Percentiles rank a stretch among this genome's conserved stretches.
Conservation (phyloP, 495 filamentous ascomycete genomes). For the Viridothelium virens region DNA sequence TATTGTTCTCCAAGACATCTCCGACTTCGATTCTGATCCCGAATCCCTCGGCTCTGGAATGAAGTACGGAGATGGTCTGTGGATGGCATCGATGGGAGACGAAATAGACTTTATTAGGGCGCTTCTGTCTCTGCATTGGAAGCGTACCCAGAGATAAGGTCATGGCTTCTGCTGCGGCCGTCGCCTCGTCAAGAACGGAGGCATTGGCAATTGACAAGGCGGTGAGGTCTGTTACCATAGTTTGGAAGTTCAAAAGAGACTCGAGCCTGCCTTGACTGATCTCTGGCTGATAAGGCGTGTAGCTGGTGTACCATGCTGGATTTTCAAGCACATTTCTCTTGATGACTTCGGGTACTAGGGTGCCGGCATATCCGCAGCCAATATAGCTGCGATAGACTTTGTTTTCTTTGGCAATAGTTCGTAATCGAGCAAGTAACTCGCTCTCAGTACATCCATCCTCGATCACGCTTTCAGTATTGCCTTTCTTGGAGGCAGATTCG, state of each 20-base stretch:
- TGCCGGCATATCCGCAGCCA: slow-evolving; percentile 81
- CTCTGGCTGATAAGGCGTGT: slow-evolving; percentile 96
- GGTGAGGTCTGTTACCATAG: slow-evolving; percentile 83
- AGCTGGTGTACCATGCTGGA: slow-evolving; percentile 97
- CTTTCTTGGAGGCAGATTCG: slow-evolving; percentile 15
- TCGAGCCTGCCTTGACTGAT: slow-evolving; percentile 80
- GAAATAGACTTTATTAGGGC: slow-evolving; percentile 69
- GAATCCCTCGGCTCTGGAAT: slow-evolving; percentile 87
- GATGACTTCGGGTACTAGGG: slow-evolving; percentile 82
- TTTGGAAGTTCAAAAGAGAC: slow-evolving; percentile 95
- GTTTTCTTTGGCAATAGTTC: slow-evolving; percentile 59
- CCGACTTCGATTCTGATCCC: slow-evolving; percentile 69
- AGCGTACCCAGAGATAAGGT: slow-evolving; percentile 80
- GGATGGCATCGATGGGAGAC: slow-evolving; percentile 79
- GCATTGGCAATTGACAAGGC: slow-evolving; percentile 87
- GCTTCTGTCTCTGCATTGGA: slow-evolving; percentile 63
- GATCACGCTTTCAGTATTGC: slow-evolving; percentile 23
- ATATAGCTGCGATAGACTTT: slow-evolving; percentile 61
- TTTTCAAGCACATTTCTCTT: slow-evolving; percentile 90
- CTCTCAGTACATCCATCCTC: slow-evolving; percentile 55
- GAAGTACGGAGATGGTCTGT: slow-evolving; percentile 80
- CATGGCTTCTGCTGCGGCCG: slow-evolving; percentile 95
- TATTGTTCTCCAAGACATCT: slow-evolving; percentile 58
- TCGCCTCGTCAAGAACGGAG: slow-evolving; percentile 86
- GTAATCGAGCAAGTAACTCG: slow-evolving; percentile 55